phyloP scores from a whole-genome alignment of 768 basidiomycete species.

The Leccinum incarnatum region DNA sequence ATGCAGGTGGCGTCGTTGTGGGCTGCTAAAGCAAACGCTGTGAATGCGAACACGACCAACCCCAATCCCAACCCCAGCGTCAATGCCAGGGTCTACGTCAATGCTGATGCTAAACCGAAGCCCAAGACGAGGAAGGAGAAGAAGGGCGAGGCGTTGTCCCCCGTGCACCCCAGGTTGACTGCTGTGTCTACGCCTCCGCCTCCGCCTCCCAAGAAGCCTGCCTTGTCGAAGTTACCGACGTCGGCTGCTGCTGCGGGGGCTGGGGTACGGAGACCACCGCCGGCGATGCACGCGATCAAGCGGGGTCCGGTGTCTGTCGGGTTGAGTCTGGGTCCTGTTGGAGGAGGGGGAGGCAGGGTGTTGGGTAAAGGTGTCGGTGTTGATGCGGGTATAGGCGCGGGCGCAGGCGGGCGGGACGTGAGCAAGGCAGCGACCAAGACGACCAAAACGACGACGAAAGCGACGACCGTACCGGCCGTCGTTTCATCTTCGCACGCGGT shows the following conservation, averaged over 20 bases:
- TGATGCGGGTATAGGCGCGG: not conserved
- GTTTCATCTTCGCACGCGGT: constrained; percentile 71
- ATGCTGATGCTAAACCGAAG: not conserved
- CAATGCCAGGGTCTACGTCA: not conserved
- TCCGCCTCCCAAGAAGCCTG: constrained; percentile 11
- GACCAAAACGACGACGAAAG: constrained; percentile 59
- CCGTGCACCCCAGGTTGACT: not conserved
- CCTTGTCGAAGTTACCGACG: not conserved
- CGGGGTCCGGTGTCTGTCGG: constrained; percentile 3
- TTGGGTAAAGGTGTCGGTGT: constrained; percentile 16
- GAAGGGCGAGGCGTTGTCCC: constrained; percentile 5
- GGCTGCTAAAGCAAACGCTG: constrained; percentile 47
- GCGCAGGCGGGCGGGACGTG: constrained; percentile 11
- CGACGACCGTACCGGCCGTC: constrained; percentile 64
- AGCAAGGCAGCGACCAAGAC: constrained; percentile 28
- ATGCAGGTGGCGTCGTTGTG: constrained; percentile 72
- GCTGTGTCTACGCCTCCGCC: not conserved
- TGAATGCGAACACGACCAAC: constrained; percentile 6
- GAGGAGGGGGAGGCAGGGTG: not conserved
- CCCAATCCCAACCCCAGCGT: not conserved
- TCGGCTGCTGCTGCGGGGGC: not conserved
- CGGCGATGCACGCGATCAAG: constrained; percentile 8
- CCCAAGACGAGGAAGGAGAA: not conserved
- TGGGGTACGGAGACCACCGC: not conserved
- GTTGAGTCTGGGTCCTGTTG: not conserved